These are phyloP conservation scores for Vitis amurensis DNA, from an alignment of 164 flowering plant species.

Conservation along the genomic window DNA sequence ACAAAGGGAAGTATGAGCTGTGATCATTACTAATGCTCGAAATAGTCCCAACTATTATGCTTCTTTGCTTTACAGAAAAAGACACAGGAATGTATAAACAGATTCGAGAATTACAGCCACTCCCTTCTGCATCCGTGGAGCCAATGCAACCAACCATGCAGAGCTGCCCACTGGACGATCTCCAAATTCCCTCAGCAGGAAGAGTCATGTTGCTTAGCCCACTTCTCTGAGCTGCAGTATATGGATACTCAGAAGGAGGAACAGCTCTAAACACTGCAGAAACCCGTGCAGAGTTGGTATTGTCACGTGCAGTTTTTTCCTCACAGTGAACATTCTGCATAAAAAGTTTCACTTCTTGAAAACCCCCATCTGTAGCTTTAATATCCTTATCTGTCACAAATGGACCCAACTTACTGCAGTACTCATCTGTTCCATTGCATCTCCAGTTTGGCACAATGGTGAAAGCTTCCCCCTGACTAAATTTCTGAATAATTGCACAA, in stretches of 20 bases:
- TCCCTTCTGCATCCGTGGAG: conserved; percentile 24
- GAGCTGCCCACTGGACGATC: conserved; percentile 76
- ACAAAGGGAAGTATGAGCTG: conserved; percentile 50
- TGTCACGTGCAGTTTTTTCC: conserved; percentile 17
- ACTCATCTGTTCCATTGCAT: conserved; percentile 58
- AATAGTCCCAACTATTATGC: conserved; percentile 59
- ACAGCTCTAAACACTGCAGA: conserved; percentile 67
- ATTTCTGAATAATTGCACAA: conserved; percentile 50
- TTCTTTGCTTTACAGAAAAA: conserved; percentile 72
- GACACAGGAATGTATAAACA: conserved; percentile 66
- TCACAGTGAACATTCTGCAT: conserved; percentile 70
- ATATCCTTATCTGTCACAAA: conserved; percentile 44
- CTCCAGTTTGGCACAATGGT: conserved; percentile 77
- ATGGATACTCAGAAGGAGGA: conserved; percentile 43
- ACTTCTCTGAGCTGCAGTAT: conserved; percentile 45
- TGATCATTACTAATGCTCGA: conserved; percentile 41
- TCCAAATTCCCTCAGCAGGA: conserved; percentile 83
- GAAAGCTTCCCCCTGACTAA: conserved; percentile 39
- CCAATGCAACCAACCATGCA: conserved; percentile 92
- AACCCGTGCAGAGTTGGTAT: conserved; percentile 40
- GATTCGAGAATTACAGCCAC: conserved; percentile 57
- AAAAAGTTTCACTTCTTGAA: conserved; percentile 49
- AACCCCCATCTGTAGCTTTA: conserved; percentile 61
- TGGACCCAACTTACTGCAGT: conserved; percentile 73
- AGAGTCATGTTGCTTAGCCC: conserved; percentile 68